Base-by-base conservation (phyloP, 2,329 filamentous ascomycete species). In the Penicillium sp. region DNA sequence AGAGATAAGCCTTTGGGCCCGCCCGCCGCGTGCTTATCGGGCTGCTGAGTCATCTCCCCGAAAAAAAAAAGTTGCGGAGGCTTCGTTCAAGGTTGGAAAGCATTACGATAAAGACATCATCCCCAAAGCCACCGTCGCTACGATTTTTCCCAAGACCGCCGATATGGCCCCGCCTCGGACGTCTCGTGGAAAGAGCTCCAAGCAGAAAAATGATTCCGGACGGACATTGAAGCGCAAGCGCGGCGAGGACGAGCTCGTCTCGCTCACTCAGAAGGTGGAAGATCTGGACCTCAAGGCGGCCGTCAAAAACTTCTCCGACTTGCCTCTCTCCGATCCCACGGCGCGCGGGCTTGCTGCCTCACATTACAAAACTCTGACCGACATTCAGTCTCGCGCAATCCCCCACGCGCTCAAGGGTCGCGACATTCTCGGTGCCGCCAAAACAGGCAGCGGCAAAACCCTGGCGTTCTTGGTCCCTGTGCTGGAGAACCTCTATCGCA, bases 391-490 rank as follows among this genome's bases (percentile, higher is more conserved):
- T 42, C 85, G 85, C 63, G 90, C 90, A n/a, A 85, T 98, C 50
- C 90, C 88, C 5, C 77, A 90, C 51, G 90, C 88, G 7, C 78
- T 98, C 54, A 87, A 94, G 68, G 88, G 88, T 48, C 76, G 76
- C 49, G 93, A 98, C 67, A 87, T 98, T 36, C 82, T 98, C 36
- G 93, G 90, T 37, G 93, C 93, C 4, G 93, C 93, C 36, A 96
- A 95, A 72, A 97, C 91, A 0, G 91, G 91, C 44, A 94, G 88
- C 65, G 91, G 91, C 63, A 97, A 97, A 75, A 97, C 91, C 0
- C 77, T 98, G 25, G 88, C 93, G 0, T 98, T 98, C 66, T 73
- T 98, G 6, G 75, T 97, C 2, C 93, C 93, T 1, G 85, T 97
- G 0, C 79, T 98, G 43, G 93, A 98, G 70, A 94, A 91, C 61